Percentiles rank a stretch among this genome's conserved stretches.
Conservation (phyloP, 352 stramenopile genomes). For the Phytophthora vignae region DNA sequence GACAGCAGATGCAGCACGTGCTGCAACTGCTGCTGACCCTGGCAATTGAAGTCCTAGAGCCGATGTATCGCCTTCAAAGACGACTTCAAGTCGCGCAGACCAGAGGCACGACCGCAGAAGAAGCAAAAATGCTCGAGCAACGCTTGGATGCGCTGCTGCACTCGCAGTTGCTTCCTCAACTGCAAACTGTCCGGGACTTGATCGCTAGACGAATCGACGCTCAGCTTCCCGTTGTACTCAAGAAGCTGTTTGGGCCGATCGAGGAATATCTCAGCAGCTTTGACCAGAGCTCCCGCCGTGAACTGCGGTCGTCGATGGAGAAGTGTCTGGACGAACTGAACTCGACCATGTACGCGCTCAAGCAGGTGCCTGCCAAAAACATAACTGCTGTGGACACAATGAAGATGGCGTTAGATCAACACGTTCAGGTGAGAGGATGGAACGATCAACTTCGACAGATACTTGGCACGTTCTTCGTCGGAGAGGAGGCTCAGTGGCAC, state of each 20-base stretch:
- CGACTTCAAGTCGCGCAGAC: conserved; percentile 52
- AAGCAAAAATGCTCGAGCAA: conserved; percentile 77
- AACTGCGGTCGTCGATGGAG: conserved; percentile 23
- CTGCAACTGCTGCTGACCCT: conserved; percentile 38
- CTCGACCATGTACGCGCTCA: conserved; percentile 12
- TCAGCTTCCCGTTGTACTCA: conserved; percentile 18
- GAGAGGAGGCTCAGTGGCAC: conserved; percentile 27
- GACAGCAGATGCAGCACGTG: conserved; percentile 25
- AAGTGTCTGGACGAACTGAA: conserved; percentile 26
- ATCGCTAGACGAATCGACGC: conserved; percentile 4
- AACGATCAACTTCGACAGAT: conserved; percentile 29
- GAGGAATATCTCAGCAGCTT: conserved; percentile 35
- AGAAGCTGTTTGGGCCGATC: conserved; percentile 25
- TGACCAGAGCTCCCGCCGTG: conserved; percentile 20
- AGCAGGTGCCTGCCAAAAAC: conserved; percentile 1
- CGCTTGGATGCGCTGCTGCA: conserved; percentile 45
- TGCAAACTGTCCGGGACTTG: conserved; percentile 15
- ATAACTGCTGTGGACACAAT: conserved; percentile 11
- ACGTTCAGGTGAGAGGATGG: conserved; percentile 20
- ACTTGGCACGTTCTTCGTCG: conserved; percentile 35
- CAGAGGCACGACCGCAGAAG: conserved; percentile 64
- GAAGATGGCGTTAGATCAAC: conserved; percentile 17
- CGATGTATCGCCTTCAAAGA: conserved; percentile 58
- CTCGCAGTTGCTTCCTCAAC: conserved; percentile 25
- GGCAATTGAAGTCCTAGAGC: conserved; percentile 47